Percentiles rank a stretch among this genome's conserved stretches.
Evolutionary conservation across 768 basidiomycete species (phyloP).

Genomic region (Hebeloma cylindrosporum): DNA sequence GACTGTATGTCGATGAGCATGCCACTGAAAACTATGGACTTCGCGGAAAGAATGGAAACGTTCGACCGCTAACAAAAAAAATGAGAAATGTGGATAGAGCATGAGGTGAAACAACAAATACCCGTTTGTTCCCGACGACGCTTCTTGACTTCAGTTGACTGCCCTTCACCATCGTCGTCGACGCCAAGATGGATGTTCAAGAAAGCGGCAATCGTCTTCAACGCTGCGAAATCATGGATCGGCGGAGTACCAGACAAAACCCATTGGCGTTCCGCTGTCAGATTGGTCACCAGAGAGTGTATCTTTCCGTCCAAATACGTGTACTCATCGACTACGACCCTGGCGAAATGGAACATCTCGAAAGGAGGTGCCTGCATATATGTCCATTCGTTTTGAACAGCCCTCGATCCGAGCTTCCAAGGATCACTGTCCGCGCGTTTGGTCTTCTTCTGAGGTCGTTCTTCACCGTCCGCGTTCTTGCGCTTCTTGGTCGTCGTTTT

Average conservation of each 20-base stretch:
- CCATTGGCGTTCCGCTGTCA: constrained; percentile 84
- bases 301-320: constrained; percentile 85
- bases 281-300: constrained; percentile 72
- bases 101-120: constrained; percentile 29
- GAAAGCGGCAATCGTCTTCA: constrained; percentile 90
- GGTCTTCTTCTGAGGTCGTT: constrained; percentile 52
- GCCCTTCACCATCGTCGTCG: constrained; percentile 83
- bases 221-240: constrained; percentile 82
- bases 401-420: constrained; percentile 67
- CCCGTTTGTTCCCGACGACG: constrained; percentile 84
- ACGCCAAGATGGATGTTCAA: constrained; percentile 89
- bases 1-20: constrained; percentile 77
- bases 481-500: constrained; percentile 40
- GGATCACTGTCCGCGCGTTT: constrained; percentile 70
- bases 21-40: constrained; percentile 90
- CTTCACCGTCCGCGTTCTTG: constrained; percentile 37
- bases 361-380: constrained; percentile 81
- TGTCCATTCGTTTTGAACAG: constrained; percentile 72
- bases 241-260: constrained; percentile 97
- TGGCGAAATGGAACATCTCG: constrained; percentile 90
- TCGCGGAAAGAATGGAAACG: constrained; percentile 97
- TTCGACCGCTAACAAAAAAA: constrained; percentile 63
- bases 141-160: constrained; percentile 73
- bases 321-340: constrained; percentile 92
- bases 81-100: constrained; percentile 17